Evolutionary conservation across 345 rosid genomes (phyloP).

Genomic region (Litchi chinensis): DNA sequence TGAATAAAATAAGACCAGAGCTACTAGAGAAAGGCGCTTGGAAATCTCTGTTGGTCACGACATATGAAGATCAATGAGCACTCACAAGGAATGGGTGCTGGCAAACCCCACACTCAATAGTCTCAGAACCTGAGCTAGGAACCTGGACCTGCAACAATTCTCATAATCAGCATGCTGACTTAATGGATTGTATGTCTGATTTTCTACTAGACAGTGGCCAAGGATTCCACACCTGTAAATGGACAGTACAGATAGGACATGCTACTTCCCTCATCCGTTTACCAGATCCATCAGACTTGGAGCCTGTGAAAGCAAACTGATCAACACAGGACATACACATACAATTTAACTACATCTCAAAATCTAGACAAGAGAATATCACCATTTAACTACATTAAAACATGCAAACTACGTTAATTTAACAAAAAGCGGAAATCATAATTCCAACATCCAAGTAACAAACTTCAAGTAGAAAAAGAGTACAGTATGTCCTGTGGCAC

Average conservation of each 20-base stretch:
- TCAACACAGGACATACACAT: not conserved
- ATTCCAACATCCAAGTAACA: not conserved
- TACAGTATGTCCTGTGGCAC: not conserved
- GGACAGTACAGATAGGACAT: constrained; percentile 98
- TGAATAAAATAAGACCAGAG: not conserved
- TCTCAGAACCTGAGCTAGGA: constrained; percentile 97
- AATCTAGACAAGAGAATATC: not conserved
- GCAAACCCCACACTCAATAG: constrained; percentile 98
- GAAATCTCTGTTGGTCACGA: not conserved
- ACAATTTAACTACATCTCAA: not conserved
- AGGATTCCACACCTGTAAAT: constrained; percentile 71
- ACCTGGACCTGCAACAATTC: constrained; percentile 79
- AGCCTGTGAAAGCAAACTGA: constrained; percentile 43
- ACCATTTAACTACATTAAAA: not conserved
- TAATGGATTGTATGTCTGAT: not conserved
- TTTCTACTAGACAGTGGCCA: not conserved
- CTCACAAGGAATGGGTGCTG: constrained; percentile 95
- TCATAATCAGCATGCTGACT: constrained; percentile 6
- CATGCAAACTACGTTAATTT: not conserved
- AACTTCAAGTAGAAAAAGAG: not conserved
- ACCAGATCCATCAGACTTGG: constrained; percentile 68
- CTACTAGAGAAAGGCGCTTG: not conserved
- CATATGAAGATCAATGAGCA: constrained; percentile 54
- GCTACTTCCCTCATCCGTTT: constrained; percentile 96
- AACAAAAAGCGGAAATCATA: not conserved